A percentile compares a stretch with the other conserved stretches of the same genome.
phyloP scores from a whole-genome alignment of 345 rosid species.

The Melastoma malabathricum region DNA sequence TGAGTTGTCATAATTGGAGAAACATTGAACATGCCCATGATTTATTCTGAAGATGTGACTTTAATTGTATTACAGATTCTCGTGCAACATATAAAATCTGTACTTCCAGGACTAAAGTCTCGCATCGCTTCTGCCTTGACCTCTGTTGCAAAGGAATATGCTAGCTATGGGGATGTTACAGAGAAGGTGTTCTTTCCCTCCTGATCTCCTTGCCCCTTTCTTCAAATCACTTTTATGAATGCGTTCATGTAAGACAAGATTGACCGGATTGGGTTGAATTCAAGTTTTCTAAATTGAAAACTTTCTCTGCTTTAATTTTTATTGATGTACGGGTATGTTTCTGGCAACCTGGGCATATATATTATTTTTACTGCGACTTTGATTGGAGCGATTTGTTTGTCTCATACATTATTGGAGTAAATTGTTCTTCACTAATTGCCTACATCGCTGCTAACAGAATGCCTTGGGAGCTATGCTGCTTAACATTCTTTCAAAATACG shows the following conservation, averaged over 20 bases:
- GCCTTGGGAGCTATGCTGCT: constrained; percentile 93
- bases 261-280: no score
- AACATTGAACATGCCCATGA: no score
- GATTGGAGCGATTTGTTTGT: neutral
- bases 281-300: neutral
- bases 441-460: constrained; percentile 36
- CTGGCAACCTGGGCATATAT: neutral
- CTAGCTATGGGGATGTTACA: constrained; percentile 80
- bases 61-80: constrained; percentile 41
- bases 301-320: neutral
- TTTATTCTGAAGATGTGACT: neutral
- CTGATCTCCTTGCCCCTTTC: neutral
- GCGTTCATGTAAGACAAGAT: neutral
- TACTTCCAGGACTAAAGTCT: constrained; percentile 79
- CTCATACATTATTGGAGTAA: neutral
- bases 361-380: no score
- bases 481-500: constrained; percentile 83
- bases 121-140: constrained; percentile 54
- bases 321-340: neutral
- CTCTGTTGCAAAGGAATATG: constrained; percentile 81
- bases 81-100: constrained; percentile 69
- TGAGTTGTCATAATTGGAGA: no score
- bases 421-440: constrained; percentile 3
- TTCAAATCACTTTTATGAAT: neutral
- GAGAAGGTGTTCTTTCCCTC: constrained; percentile 44